Conservation (phyloP, 768 basidiomycete species). For the Vararia minispora region DNA sequence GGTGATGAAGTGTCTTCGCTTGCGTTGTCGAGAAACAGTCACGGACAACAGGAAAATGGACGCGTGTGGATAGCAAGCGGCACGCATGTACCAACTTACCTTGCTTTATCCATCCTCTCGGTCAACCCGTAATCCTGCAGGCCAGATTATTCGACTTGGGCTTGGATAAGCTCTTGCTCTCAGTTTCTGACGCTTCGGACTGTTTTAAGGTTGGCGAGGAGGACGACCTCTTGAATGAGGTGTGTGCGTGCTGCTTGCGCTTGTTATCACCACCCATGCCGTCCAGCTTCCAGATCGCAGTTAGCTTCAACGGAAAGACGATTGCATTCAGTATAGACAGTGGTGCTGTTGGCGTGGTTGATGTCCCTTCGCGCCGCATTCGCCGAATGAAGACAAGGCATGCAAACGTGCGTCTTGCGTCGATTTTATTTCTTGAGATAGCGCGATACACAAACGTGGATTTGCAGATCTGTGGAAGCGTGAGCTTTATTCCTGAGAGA, state of each 20-base stretch:
- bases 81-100: conserved; percentile 30
- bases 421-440: background rate
- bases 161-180: conserved; percentile 41
- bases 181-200: conserved; percentile 34
- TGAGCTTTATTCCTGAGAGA: conserved; percentile 61
- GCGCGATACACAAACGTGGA: conserved; percentile 5
- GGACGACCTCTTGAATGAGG: conserved; percentile 59
- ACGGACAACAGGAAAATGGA: conserved; percentile 29
- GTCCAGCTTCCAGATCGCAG: conserved; percentile 45
- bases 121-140: conserved; percentile 11
- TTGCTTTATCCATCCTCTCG: background rate
- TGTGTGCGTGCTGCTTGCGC: conserved; percentile 21
- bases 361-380: conserved; percentile 38
- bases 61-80: conserved; percentile 63
- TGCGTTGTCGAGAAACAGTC: conserved; percentile 29
- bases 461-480: conserved; percentile 57
- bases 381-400: conserved; percentile 52
- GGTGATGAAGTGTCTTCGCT: conserved; percentile 47
- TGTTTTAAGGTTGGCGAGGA: conserved; percentile 36
- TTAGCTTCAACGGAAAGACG: conserved; percentile 39
- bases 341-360: conserved; percentile 56
- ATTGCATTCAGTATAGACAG: conserved; percentile 65
- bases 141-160: conserved; percentile 34
- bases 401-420: conserved; percentile 37
- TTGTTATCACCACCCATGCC: conserved; percentile 13